phyloP scores from a whole-genome alignment of 148 eudicot species.

The Rheum nobile region DNA sequence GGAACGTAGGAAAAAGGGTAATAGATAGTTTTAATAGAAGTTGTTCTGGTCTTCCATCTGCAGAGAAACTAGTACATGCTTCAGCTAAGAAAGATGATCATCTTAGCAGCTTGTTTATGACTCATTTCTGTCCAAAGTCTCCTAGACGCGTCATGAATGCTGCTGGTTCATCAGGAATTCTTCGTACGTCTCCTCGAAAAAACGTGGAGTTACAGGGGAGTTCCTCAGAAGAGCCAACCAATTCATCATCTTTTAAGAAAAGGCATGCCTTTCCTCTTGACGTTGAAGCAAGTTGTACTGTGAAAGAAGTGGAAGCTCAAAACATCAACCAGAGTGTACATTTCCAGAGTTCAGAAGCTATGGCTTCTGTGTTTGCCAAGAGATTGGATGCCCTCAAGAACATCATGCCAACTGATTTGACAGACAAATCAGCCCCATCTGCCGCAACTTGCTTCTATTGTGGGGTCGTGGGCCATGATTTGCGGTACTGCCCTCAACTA shows the following conservation, averaged over 20 bases:
- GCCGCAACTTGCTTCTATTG: constrained; percentile 31
- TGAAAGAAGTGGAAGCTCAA: constrained; percentile 10
- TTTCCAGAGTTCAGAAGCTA: constrained; percentile 23
- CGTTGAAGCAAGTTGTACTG: constrained; percentile 9
- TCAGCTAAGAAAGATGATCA: constrained; percentile 11
- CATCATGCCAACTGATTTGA: constrained; percentile 15
- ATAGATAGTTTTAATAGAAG: constrained; percentile 7
- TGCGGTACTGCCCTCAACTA: constrained; percentile 28
- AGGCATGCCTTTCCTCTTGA: neutral
- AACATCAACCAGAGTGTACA: constrained; percentile 10
- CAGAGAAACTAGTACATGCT: constrained; percentile 6
- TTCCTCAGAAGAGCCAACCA: neutral
- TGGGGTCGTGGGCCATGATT: constrained; percentile 36
- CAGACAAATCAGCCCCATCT: constrained; percentile 1
- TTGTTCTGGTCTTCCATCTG: constrained; percentile 5
- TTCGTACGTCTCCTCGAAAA: neutral
- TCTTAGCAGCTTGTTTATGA: constrained; percentile 35
- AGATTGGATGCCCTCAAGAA: constrained; percentile 39
- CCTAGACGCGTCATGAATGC: constrained; percentile 5
- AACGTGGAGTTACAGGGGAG: constrained; percentile 12
- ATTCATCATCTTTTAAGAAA: neutral
- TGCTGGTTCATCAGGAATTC: constrained; percentile 5
- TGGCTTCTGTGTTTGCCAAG: constrained; percentile 39
- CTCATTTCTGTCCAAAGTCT: constrained; percentile 28
- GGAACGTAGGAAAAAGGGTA: neutral